These are phyloP conservation scores for Rhizomucor pusillus DNA, from an alignment of 371 early-diverging fungal genomes.

Conservation along the genomic window DNA sequence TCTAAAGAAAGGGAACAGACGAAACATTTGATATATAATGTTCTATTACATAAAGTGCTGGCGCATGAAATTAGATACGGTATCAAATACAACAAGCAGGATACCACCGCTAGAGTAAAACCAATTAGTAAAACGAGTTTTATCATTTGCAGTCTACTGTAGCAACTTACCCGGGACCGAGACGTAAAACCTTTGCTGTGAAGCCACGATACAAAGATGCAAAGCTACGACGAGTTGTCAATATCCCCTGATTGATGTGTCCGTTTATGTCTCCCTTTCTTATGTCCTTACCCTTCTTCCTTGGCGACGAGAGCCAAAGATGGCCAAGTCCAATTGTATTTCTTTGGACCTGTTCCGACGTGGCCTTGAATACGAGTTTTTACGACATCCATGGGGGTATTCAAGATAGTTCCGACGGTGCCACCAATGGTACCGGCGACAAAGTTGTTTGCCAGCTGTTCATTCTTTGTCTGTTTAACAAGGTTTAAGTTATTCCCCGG, in stretches of 20 bases:
- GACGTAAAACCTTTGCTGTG: conserved; percentile 93
- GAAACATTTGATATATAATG: too few species aligned
- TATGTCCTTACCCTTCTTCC: conserved; percentile 84
- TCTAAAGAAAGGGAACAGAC: too few species aligned
- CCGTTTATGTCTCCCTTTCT: not conserved
- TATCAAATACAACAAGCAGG: conserved; percentile 92
- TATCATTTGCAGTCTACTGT: not conserved
- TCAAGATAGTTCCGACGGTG: conserved; percentile 90
- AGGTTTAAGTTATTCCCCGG: not conserved
- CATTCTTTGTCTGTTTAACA: conserved; percentile 63
- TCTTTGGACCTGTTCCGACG: conserved; percentile 54
- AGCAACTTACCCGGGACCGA: conserved; percentile 88
- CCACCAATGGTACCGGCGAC: conserved; percentile 94
- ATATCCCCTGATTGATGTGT: not conserved
- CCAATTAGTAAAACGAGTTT: not conserved
- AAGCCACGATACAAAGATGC: conserved; percentile 95
- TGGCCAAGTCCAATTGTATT: conserved; percentile 90
- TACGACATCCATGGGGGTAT: conserved; percentile 97
- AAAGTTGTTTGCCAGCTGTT: conserved; percentile 83
- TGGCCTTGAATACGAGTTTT: conserved; percentile 96
- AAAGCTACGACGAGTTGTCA: conserved; percentile 39
- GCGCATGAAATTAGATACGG: conserved; percentile 84
- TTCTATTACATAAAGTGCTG: conserved; percentile 53
- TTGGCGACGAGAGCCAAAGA: conserved; percentile 80
- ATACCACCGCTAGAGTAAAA: conserved; percentile 57